A percentile compares a stretch with the other conserved stretches of the same genome.
These are phyloP conservation scores for Bremia lactucae DNA, from an alignment of 352 stramenopile genomes.

Conservation along the genomic window DNA sequence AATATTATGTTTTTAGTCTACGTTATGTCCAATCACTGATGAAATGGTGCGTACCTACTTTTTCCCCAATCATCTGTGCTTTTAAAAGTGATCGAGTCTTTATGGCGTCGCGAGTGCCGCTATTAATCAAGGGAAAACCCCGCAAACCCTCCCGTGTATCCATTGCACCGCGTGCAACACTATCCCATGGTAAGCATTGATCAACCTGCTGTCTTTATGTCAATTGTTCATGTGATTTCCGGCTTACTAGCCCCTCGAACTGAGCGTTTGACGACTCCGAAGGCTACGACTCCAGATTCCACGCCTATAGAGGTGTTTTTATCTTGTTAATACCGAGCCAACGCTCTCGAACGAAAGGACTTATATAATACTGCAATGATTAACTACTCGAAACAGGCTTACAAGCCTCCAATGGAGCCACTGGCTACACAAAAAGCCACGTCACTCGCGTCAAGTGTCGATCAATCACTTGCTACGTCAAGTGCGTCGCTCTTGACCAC, in stretches of 20 bases:
- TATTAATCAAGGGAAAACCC: slow-evolving; percentile 61
- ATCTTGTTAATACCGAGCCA: no score
- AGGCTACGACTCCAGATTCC: background rate
- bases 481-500: no score
- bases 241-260: slow-evolving; percentile 14
- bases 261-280: slow-evolving; percentile 13
- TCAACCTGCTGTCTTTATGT: no score
- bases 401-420: background rate
- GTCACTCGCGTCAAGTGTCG: no score
- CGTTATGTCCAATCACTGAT: slow-evolving; percentile 14
- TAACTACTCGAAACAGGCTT: slow-evolving; percentile 1
- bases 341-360: no score
- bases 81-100: no score
- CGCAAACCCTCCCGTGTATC: slow-evolving; percentile 60
- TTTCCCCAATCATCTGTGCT: no score
- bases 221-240: slow-evolving; percentile 1
- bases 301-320: no score
- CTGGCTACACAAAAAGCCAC: background rate
- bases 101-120: slow-evolving; percentile 62
- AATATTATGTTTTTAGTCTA: background rate
- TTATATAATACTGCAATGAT: no score
- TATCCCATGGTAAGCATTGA: slow-evolving; percentile 55
- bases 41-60: no score
- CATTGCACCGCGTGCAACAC: slow-evolving; percentile 52
- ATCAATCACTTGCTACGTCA: no score